Percentiles rank a stretch among this genome's conserved stretches.
phyloP scores from a whole-genome alignment of 139 green algal genomes.

The Astrephomene gubernaculifera region DNA sequence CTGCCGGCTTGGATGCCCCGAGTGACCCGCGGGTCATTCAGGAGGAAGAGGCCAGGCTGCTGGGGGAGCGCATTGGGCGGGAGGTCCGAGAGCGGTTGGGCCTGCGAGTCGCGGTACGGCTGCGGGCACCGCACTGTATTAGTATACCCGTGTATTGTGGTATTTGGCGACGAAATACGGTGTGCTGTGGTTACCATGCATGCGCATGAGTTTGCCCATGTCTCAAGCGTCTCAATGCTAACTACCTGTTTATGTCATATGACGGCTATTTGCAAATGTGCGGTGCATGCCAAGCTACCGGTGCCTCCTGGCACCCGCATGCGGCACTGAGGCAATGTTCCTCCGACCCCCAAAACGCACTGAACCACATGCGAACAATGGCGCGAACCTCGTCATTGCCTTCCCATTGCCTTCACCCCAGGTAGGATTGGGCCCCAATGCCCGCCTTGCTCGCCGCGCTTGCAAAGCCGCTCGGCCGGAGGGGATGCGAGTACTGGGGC shows the following conservation, averaged over 20 bases:
- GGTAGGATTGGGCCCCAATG: slow-evolving; percentile 74
- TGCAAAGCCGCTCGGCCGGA: slow-evolving; percentile 76
- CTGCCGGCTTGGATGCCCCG: neutral
- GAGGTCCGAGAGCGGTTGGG: slow-evolving; percentile 10
- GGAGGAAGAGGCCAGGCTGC: neutral
- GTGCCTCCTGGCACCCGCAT: neutral
- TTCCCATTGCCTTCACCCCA: neutral
- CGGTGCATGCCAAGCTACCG: neutral
- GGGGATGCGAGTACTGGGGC: slow-evolving; percentile 56
- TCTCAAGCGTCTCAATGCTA: neutral
- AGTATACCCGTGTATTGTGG: neutral
- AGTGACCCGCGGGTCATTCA: neutral
- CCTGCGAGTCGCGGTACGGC: slow-evolving; percentile 10
- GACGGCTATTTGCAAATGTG: neutral
- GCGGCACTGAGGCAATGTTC: neutral
- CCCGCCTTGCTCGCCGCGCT: slow-evolving; percentile 78
- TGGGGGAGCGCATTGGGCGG: neutral
- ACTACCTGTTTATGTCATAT: neutral
- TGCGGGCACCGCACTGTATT: neutral
- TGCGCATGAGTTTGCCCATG: neutral
- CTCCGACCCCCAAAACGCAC: neutral
- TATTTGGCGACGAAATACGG: neutral
- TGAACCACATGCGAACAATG: neutral
- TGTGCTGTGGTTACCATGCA: neutral
- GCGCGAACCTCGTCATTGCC: neutral